Conservation (phyloP, 2,329 filamentous ascomycete species). For the Rutstroemia sp. region DNA sequence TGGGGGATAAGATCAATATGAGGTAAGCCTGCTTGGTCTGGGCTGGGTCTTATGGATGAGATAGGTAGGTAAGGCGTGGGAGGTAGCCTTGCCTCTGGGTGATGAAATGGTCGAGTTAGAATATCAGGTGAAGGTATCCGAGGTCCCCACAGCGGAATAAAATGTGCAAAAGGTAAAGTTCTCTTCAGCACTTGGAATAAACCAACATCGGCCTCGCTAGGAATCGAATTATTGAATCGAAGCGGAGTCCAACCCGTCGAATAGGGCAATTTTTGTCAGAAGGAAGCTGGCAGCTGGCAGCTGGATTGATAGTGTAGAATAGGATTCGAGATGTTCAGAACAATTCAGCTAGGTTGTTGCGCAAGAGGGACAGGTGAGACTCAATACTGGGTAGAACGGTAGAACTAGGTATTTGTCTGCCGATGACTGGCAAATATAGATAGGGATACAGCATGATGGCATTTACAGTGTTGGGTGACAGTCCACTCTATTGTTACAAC, state of each 20-base stretch:
- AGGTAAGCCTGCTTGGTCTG: slow-evolving; percentile 1
- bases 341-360: slow-evolving; percentile 2
- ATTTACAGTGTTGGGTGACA: not conserved
- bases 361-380: not conserved
- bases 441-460: not conserved
- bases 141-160: not conserved
- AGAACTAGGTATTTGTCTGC: not conserved
- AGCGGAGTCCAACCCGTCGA: slow-evolving; percentile 4
- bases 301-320: not conserved
- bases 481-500: not conserved
- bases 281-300: not conserved
- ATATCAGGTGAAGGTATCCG: slow-evolving; percentile 1
- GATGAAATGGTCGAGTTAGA: not conserved
- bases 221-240: not conserved
- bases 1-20: slow-evolving; percentile 1
- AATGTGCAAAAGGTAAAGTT: not conserved
- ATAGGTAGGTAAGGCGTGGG: not conserved
- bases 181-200: not conserved
- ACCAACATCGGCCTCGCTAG: slow-evolving; percentile 4
- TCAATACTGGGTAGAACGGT: not conserved
- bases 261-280: not conserved
- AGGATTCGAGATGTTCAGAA: not conserved
- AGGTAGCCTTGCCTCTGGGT: not conserved
- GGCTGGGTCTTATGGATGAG: not conserved
- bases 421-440: too few species aligned